phyloP scores from a whole-genome alignment of 2,329 filamentous ascomycete species.

The Aspergillus ochraceus region DNA sequence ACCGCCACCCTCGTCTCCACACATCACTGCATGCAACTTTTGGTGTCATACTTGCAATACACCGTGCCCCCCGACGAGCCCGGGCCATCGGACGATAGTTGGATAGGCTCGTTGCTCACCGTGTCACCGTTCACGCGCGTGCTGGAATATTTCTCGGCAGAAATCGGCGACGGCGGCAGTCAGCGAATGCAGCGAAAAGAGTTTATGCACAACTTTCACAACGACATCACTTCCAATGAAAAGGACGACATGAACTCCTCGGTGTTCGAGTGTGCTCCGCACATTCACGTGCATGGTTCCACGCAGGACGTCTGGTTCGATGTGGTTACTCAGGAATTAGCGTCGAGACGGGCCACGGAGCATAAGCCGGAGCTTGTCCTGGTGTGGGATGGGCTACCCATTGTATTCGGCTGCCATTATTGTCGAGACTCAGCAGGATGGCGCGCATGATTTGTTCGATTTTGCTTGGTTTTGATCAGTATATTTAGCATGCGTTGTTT shows the following conservation, averaged over 20 bases:
- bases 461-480: neutral
- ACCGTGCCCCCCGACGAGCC: conserved; percentile 37
- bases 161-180: conserved; percentile 43
- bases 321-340: conserved; percentile 34
- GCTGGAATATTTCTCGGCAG: conserved; percentile 45
- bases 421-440: conserved; percentile 33
- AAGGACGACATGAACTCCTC: conserved; percentile 40
- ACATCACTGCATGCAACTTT: conserved; percentile 43
- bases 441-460: conserved; percentile 26
- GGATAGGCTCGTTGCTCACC: conserved; percentile 43
- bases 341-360: conserved; percentile 25
- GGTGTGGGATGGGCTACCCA: conserved; percentile 35
- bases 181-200: conserved; percentile 42
- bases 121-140: conserved; percentile 40
- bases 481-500: neutral
- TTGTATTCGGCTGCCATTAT: conserved; percentile 37
- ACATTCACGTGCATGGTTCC: conserved; percentile 31
- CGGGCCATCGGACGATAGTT: conserved; percentile 34
- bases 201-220: conserved; percentile 46
- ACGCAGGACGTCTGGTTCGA: conserved; percentile 44
- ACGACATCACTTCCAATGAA: conserved; percentile 37
- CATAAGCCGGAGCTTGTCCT: conserved; percentile 36
- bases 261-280: conserved; percentile 35
- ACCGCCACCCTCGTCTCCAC: conserved; percentile 40
- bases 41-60: conserved; percentile 40